Conservation (phyloP, 257 asterid genomes). For the Solanum piurae region DNA sequence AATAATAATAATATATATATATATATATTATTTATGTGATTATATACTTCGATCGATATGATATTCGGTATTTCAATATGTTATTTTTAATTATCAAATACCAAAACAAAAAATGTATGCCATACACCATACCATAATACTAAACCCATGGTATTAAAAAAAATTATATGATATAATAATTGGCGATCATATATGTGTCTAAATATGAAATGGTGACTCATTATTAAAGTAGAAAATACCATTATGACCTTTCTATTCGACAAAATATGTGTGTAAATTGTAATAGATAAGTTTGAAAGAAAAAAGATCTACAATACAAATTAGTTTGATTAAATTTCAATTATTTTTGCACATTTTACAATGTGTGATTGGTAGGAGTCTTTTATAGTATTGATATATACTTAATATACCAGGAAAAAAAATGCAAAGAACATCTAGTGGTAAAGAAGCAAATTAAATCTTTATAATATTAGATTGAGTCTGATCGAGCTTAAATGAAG, state of each 20-base stretch:
- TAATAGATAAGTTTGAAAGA: neutral
- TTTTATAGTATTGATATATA: neutral
- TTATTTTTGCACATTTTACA: neutral
- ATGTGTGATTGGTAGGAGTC: neutral
- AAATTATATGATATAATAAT: too few species aligned
- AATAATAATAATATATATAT: too few species aligned
- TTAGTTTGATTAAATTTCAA: too few species aligned
- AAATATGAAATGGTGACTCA: neutral
- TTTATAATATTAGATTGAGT: neutral
- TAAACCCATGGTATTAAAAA: too few species aligned
- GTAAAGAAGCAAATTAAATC: neutral
- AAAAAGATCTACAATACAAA: neutral
- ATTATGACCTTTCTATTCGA: neutral
- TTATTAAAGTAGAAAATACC: neutral
- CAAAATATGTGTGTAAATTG: neutral
- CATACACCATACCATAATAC: too few species aligned
- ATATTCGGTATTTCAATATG: too few species aligned
- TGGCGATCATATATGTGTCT: too few species aligned
- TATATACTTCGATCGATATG: too few species aligned
- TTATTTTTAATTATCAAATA: too few species aligned
- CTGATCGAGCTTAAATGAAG: neutral
- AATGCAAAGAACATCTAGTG: neutral
- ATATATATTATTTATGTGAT: too few species aligned
- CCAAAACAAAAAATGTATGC: too few species aligned
- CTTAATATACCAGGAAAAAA: neutral